Evolutionary conservation across 805 yeast species (phyloP).

Genomic region (Wickerhamiella bombiphila): DNA sequence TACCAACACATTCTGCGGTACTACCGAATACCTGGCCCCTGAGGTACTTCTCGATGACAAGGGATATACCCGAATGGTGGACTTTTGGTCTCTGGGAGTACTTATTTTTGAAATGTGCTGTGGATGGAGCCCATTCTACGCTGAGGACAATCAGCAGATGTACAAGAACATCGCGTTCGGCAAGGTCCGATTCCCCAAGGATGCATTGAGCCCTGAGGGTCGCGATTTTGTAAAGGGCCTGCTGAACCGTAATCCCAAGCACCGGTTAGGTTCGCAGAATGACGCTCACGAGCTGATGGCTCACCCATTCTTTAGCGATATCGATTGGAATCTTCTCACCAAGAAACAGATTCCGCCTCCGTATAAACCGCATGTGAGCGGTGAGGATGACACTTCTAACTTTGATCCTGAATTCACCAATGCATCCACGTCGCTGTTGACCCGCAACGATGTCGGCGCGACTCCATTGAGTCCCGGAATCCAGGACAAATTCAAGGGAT

Average conservation of each 20-base stretch:
- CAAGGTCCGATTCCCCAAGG: slow-evolving; percentile 93
- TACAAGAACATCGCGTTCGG: slow-evolving; percentile 98
- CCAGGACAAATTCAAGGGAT: slow-evolving; percentile 93
- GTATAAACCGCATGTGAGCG: slow-evolving; percentile 79
- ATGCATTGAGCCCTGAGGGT: slow-evolving; percentile 83
- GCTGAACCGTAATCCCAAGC: slow-evolving; percentile 88
- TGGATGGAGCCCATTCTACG: slow-evolving; percentile 98
- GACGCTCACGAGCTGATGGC: slow-evolving; percentile 88
- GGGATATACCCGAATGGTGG: slow-evolving; percentile 98
- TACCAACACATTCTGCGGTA: slow-evolving; percentile 95
- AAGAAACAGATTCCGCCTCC: slow-evolving; percentile 89
- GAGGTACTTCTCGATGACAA: slow-evolving; percentile 89
- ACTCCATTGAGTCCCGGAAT: slow-evolving; percentile 89
- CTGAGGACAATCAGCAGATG: slow-evolving; percentile 97
- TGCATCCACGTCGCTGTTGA: slow-evolving; percentile 62
- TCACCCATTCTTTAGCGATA: slow-evolving; percentile 81
- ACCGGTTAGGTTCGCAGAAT: slow-evolving; percentile 77
- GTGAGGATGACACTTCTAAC: slow-evolving; percentile 89
- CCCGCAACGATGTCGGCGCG: slow-evolving; percentile 36
- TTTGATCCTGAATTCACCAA: slow-evolving; percentile 96
- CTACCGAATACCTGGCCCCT: slow-evolving; percentile 96
- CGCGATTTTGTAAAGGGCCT: slow-evolving; percentile 91
- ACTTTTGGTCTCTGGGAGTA: slow-evolving; percentile 96
- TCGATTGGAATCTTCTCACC: slow-evolving; percentile 74
- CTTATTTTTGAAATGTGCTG: slow-evolving; percentile 97